Evolutionary conservation across 106 monocot species (phyloP).

Genomic region (Hemerocallis citrina): DNA sequence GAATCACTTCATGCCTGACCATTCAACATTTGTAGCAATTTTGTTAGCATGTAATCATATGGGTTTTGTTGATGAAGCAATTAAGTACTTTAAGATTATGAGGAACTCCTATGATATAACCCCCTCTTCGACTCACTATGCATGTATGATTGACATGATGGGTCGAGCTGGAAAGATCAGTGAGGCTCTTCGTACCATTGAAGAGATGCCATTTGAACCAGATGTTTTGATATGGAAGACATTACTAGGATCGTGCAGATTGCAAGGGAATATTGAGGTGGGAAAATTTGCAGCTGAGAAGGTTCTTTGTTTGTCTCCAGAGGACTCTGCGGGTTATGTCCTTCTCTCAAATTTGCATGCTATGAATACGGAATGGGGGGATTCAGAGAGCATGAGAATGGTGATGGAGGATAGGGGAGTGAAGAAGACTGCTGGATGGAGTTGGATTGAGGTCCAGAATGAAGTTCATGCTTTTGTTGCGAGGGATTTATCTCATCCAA

Average conservation of each 20-base stretch:
- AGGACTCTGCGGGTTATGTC: constrained; percentile 48
- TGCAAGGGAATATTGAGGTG: constrained; percentile 49
- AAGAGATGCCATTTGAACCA: constrained; percentile 47
- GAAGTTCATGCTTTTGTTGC: constrained; percentile 47
- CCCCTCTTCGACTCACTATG: constrained; percentile 38
- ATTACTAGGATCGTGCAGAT: constrained; percentile 49
- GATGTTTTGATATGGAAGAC: constrained; percentile 57
- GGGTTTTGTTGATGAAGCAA: constrained; percentile 39
- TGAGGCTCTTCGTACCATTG: constrained; percentile 39
- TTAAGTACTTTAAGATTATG: constrained; percentile 45
- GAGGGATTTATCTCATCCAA: constrained; percentile 32
- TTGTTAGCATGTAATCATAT: constrained; percentile 50
- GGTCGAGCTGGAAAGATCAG: constrained; percentile 43
- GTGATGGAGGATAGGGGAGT: constrained; percentile 52
- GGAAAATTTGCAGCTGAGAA: constrained; percentile 44
- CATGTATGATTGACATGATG: constrained; percentile 50
- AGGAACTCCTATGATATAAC: constrained; percentile 15
- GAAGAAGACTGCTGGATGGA: constrained; percentile 58
- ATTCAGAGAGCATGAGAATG: constrained; percentile 35
- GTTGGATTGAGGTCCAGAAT: constrained; percentile 56
- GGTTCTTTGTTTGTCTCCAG: constrained; percentile 32
- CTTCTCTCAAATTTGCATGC: constrained; percentile 55
- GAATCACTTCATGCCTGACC: constrained; percentile 22
- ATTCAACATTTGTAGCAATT: constrained; percentile 54
- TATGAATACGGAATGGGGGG: constrained; percentile 46